Evolutionary conservation across 192 early-diverging fungal genomes (phyloP).

Genomic region (Borealophlyctis nickersoniae): DNA sequence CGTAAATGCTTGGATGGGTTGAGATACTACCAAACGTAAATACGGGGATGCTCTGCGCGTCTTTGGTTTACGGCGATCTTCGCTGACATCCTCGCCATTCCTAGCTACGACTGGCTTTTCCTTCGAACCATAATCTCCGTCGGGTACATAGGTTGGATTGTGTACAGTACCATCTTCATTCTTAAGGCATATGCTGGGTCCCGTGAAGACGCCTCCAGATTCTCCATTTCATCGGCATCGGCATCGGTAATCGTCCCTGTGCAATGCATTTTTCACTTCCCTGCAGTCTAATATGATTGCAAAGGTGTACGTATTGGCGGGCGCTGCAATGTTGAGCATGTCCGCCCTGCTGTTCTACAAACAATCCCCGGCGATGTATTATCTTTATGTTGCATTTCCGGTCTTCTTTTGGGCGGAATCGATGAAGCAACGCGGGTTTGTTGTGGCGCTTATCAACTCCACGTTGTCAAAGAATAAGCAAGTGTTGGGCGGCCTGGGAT

Average conservation of each 20-base stretch:
- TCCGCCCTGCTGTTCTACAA: constrained; percentile 66
- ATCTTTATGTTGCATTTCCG: constrained; percentile 83
- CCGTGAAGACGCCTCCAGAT: too few species aligned
- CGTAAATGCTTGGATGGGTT: constrained; percentile 74
- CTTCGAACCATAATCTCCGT: constrained; percentile 73
- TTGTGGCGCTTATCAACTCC: constrained; percentile 11
- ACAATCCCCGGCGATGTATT: constrained; percentile 80
- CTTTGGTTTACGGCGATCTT: too few species aligned
- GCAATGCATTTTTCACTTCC: too few species aligned
- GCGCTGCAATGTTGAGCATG: constrained; percentile 28
- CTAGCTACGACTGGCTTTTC: constrained; percentile 89
- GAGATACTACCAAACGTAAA: constrained; percentile 83
- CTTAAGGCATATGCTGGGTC: constrained; percentile 65
- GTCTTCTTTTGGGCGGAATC: constrained; percentile 73
- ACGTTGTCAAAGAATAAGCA: not conserved
- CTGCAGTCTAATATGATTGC: too few species aligned
- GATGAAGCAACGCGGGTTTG: constrained; percentile 16
- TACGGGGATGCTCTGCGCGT: not conserved
- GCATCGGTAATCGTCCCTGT: too few species aligned
- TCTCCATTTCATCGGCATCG: too few species aligned
- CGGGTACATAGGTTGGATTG: constrained; percentile 91
- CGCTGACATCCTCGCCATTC: constrained; percentile 9
- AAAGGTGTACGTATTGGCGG: too few species aligned
- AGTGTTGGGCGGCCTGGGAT: too few species aligned
- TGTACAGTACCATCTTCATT: constrained; percentile 77